phyloP scores from a whole-genome alignment of 1,284 basidiomycete species.

The Phylloboletellus chloephorus region DNA sequence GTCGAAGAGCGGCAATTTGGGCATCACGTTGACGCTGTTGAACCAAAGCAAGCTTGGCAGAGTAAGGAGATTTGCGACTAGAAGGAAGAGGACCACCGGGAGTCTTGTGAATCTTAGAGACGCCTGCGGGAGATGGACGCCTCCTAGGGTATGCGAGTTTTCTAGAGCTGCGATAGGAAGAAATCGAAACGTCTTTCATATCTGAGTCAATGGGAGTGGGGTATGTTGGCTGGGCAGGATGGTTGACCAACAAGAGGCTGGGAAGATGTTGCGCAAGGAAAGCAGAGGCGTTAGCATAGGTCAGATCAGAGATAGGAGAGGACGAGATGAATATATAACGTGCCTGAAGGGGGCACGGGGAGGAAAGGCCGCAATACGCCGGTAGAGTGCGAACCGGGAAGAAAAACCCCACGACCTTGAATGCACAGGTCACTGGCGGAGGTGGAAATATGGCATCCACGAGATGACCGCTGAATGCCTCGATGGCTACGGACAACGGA shows the following conservation, averaged over 20 bases:
- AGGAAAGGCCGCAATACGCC: not conserved
- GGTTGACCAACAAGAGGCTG: conserved; percentile 43
- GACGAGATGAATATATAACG: conserved; percentile 15
- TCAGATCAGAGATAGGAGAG: conserved; percentile 7
- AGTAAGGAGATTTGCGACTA: conserved; percentile 57
- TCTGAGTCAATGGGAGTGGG: conserved; percentile 28
- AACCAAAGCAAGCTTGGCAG: conserved; percentile 50
- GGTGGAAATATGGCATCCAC: conserved; percentile 16
- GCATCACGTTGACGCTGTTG: conserved; percentile 64
- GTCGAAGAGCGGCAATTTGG: conserved; percentile 59
- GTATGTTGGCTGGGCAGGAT: conserved; percentile 36
- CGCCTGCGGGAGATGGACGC: conserved; percentile 72
- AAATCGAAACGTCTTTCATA: conserved; percentile 71
- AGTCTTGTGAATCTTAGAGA: conserved; percentile 61
- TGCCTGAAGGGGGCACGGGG: conserved; percentile 3
- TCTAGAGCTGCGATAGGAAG: conserved; percentile 55
- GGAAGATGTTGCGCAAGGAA: conserved; percentile 14
- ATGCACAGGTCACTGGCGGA: conserved; percentile 10
- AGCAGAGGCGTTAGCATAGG: conserved; percentile 17
- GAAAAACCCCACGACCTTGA: conserved; percentile 1
- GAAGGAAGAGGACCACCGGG: conserved; percentile 41
- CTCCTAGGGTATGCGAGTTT: conserved; percentile 71
- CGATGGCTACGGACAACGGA: not conserved
- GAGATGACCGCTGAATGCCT: no score
- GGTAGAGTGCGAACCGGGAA: not conserved